Evolutionary conservation across 2,329 filamentous ascomycete species (phyloP), one percentile per base, ranked within the genome.

Genomic region (Pestalotiopsis fici): DNA sequence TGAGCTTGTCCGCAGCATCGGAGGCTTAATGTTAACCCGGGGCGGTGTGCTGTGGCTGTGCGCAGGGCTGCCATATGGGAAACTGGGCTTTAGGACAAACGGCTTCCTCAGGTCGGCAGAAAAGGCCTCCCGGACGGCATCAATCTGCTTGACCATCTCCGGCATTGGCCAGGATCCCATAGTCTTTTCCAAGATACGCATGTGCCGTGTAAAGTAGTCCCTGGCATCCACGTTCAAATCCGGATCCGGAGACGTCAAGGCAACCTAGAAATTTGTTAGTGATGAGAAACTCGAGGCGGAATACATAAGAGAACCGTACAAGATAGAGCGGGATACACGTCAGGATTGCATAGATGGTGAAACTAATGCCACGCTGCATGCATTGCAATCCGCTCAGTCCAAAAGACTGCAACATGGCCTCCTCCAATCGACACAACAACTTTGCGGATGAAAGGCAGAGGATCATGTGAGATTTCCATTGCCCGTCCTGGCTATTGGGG

Each of bases 361-460:
- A 98, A 79, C 95, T 97, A 77, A 97, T 94, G 50, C 95, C 95
- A 71, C 95, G 88, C 75, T 95, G 91, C 95, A 98, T 98, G 80
- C 91, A 97, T 73, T 96, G 86, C 18, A 98, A 84, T 0, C 95
- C 95, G 18, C 88, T 88, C 68, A 97, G 83, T 2, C 94, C 93
- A 78, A 91, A 97, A 0, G 88, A 87, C 65, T 91, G 87, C 67
- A 97, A 76, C 43, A 97, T 89, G 2, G 91, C 91, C 80, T 98
- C 95, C 76, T 98, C 94, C 5, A 98, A 80, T 68, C 93, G 90
- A 79, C 95, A 98, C 63, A 98, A 86, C 54, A 87, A 88, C 79
- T 96, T 97, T 50, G 95, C 94, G 1, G 95, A 91, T 54, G 89
- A 88, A 76, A 97, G 95, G 76, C 94, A 97, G 23, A 94, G 85